phyloP scores from a whole-genome alignment of 2,329 filamentous ascomycete species.

The Aquanectria penicillioides region DNA sequence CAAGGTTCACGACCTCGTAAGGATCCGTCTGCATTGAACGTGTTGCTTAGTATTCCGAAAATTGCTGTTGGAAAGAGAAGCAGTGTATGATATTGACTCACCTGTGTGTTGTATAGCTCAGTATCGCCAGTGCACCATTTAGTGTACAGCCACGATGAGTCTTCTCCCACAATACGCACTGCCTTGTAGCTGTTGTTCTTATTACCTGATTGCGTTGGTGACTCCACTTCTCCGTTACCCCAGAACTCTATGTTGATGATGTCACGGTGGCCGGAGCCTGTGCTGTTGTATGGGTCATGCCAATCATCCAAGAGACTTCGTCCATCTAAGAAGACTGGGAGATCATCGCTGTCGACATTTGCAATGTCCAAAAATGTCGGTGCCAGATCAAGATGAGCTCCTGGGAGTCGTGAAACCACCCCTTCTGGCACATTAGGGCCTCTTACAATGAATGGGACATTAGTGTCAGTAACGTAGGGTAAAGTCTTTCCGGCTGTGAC shows the following conservation, averaged over 20 bases:
- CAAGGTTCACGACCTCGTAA: constrained; percentile 20
- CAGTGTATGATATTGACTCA: constrained; percentile 41
- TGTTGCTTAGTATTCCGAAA: neutral
- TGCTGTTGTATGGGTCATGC: constrained; percentile 29
- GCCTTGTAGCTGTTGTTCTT: constrained; percentile 64
- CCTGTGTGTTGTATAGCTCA: constrained; percentile 62
- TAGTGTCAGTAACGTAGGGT: constrained; percentile 61
- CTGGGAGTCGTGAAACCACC: constrained; percentile 50
- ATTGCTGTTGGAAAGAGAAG: neutral
- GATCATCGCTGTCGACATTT: constrained; percentile 36
- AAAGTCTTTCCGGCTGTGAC: constrained; percentile 62
- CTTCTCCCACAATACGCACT: constrained; percentile 55
- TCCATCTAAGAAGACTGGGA: constrained; percentile 42
- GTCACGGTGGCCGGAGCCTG: constrained; percentile 9
- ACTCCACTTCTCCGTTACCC: constrained; percentile 50
- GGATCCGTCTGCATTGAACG: constrained; percentile 1
- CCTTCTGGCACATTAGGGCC: constrained; percentile 57
- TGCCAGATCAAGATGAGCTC: constrained; percentile 63
- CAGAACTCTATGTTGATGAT: constrained; percentile 61
- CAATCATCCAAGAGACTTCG: constrained; percentile 18
- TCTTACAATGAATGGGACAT: constrained; percentile 60
- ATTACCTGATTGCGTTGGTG: constrained; percentile 23
- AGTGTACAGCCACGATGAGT: constrained; percentile 64
- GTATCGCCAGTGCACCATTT: constrained; percentile 62
- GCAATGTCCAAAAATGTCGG: constrained; percentile 61